Conservation (phyloP, 441 rosid genomes). For the Erodium trifolium region DNA sequence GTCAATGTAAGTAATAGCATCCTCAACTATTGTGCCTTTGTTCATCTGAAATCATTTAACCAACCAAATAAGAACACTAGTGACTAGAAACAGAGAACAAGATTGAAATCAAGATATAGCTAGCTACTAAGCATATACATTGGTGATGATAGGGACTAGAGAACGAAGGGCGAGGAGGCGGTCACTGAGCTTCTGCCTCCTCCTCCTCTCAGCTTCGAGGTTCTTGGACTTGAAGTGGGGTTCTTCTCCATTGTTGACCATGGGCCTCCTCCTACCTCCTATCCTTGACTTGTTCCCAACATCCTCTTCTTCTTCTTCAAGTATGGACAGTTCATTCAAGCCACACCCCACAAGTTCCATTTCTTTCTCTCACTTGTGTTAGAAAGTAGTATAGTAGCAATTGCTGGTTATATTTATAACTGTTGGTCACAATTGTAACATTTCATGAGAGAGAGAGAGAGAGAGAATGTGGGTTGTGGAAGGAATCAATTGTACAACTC, state of each 20-base stretch:
- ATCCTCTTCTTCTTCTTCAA: slow-evolving; percentile 8
- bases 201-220: slow-evolving; percentile 65
- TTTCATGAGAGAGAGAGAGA: slow-evolving; percentile 4
- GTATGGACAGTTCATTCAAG: slow-evolving; percentile 17
- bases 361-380: background rate
- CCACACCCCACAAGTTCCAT: slow-evolving; percentile 25
- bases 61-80: background rate
- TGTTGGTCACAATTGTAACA: slow-evolving; percentile 24
- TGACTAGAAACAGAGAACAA: background rate
- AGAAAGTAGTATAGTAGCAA: background rate
- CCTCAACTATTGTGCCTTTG: slow-evolving; percentile 68
- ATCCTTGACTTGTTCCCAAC: slow-evolving; percentile 21
- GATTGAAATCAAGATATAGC: background rate
- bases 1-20: slow-evolving; percentile 62
- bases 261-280: slow-evolving; percentile 19
- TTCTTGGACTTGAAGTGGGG: slow-evolving; percentile 53
- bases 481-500: slow-evolving; percentile 9
- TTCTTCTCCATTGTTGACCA: slow-evolving; percentile 20
- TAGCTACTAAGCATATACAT: slow-evolving; percentile 24
- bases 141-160: slow-evolving; percentile 71
- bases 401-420: slow-evolving; percentile 16
- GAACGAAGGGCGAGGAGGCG: slow-evolving; percentile 66
- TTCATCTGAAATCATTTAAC: slow-evolving; percentile 45
- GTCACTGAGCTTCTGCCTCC: slow-evolving; percentile 64
- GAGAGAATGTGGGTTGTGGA: slow-evolving; percentile 12